Evolutionary conservation across 352 stramenopile species (phyloP).

Genomic region (Globisporangium middletonii): DNA sequence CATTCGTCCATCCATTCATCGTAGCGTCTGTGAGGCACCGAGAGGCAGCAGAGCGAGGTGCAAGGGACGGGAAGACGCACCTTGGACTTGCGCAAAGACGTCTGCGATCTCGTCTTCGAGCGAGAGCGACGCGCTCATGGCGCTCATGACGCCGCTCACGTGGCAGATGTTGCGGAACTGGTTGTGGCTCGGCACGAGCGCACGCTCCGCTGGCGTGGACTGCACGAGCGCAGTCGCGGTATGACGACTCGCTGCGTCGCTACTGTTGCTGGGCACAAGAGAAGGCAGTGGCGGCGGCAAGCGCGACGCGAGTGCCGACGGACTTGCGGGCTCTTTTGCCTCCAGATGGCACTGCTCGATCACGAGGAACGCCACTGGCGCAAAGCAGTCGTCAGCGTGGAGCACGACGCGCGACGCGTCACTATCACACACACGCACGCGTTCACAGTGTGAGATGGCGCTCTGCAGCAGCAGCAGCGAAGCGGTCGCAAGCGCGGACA

Average conservation of each 20-base stretch:
- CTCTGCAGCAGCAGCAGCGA: not conserved
- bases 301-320: conserved; percentile 31
- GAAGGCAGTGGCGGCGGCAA: conserved; percentile 13
- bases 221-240: conserved; percentile 8
- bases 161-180: conserved; percentile 66
- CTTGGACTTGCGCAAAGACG: conserved; percentile 38
- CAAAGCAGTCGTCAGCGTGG: conserved; percentile 90
- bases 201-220: conserved; percentile 8
- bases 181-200: conserved; percentile 20
- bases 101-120: conserved; percentile 63
- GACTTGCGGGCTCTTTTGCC: conserved; percentile 60
- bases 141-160: conserved; percentile 57
- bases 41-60: not conserved
- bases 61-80: not conserved
- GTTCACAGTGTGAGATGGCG: conserved; percentile 2
- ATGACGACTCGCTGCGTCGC: not conserved
- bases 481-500: not conserved
- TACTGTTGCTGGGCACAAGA: not conserved
- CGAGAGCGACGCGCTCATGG: conserved; percentile 22
- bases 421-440: conserved; percentile 16
- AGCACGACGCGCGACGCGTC: conserved; percentile 91
- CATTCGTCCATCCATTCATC: not conserved
- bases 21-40: not conserved
- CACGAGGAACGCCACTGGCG: conserved; percentile 89
- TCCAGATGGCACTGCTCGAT: conserved; percentile 90